Evolutionary conservation across 495 filamentous ascomycete genomes (phyloP), one percentile per base, ranked within the genome.

Genomic region (Talaromyces ruber): DNA sequence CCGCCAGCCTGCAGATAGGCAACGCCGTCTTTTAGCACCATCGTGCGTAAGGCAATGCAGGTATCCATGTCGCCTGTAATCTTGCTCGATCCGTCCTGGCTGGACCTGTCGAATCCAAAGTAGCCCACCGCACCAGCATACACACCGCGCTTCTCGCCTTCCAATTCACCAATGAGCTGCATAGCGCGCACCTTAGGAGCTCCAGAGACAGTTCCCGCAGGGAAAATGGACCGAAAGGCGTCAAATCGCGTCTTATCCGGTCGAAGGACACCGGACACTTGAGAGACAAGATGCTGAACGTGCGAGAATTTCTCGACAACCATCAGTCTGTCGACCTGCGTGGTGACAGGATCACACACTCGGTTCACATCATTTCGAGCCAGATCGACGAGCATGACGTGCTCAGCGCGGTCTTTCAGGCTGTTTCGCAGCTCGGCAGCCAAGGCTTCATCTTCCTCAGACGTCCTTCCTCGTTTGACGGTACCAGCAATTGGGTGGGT

Each of bases 401-500:
- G 94, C 76, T 98, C 94, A 51, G 94, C 94, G 61, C 94, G 85
- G 76, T 98, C 94, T 71, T 98, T 98, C 21, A 96, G 79, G 58
- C 88, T 92, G 60, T 79, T 79, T 34, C 85, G 82, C 51, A 98
- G 85, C 70, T 91, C 86, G 25, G 86, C 78, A 3, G 95, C 92
- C 9, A 98, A 84, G 12, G 70, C 74, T 55, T 86, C 86, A 72
- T 98, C 94, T 63, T 96, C 89, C 68, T 90, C 88, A 0, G 82
- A 76, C 11, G 86, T 90, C 68, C 83, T 85, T 61, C 93, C 94
- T 61, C 95, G 85, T 73, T 86, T 89, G 62, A 98, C 92, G 0
- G 94, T 98, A 39, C 94, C 94, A 0, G 94, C 94, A 64, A 98
- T 98, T 3, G 95, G 94, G 70, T 98, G 94, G 4, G 93, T 98